A percentile compares a stretch with the other conserved stretches of the same genome.
phyloP scores from a whole-genome alignment of 2,329 filamentous ascomycete genomes.

The Ophiocordyceps camponoti-leonardi region DNA sequence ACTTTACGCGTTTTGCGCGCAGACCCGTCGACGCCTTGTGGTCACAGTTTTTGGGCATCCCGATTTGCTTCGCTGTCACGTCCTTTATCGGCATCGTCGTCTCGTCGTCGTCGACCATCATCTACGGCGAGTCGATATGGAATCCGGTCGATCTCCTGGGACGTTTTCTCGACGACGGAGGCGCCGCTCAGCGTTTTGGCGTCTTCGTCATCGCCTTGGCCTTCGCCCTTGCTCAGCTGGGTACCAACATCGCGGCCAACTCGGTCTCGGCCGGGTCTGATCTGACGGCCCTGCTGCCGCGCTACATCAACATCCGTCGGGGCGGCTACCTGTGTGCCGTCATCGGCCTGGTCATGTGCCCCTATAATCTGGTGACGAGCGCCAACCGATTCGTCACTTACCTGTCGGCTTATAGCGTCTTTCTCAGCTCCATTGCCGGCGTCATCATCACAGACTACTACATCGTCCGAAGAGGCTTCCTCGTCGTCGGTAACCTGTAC shows the following conservation, averaged over 20 bases:
- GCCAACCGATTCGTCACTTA: slow-evolving; percentile 83
- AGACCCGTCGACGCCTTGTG: slow-evolving; percentile 63
- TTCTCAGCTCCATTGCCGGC: slow-evolving; percentile 86
- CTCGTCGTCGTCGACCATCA: slow-evolving; percentile 52
- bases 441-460: slow-evolving; percentile 86
- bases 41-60: slow-evolving; percentile 64
- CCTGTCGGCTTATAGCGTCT: slow-evolving; percentile 80
- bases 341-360: slow-evolving; percentile 72
- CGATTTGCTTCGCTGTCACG: slow-evolving; percentile 55
- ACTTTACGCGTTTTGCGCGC: slow-evolving; percentile 69
- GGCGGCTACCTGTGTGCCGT: slow-evolving; percentile 73
- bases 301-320: slow-evolving; percentile 69
- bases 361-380: slow-evolving; percentile 59
- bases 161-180: slow-evolving; percentile 50
- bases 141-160: slow-evolving; percentile 53
- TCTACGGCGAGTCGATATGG: slow-evolving; percentile 54
- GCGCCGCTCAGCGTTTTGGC: slow-evolving; percentile 51
- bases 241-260: slow-evolving; percentile 79
- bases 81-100: slow-evolving; percentile 74
- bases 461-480: slow-evolving; percentile 63
- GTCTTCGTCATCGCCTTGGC: slow-evolving; percentile 56
- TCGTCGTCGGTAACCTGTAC: slow-evolving; percentile 66
- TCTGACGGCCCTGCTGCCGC: slow-evolving; percentile 62
- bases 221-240: slow-evolving; percentile 65
- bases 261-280: slow-evolving; percentile 71